Evolutionary conservation across 768 basidiomycete genomes (phyloP).

Genomic region (Cubamyces lactineus): DNA sequence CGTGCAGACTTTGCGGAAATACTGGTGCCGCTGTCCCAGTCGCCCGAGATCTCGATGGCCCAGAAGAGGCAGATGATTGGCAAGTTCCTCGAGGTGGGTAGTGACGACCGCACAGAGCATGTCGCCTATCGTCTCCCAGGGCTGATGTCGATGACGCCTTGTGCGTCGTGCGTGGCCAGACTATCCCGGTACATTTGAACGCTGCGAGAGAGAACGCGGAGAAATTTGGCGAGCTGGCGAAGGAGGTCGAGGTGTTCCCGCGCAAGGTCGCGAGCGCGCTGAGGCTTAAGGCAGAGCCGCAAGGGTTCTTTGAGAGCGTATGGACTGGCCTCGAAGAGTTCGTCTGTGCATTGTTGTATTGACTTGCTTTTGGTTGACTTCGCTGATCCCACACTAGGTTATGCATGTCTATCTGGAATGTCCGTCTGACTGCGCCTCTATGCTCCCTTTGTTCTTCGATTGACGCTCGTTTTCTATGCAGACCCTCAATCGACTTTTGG

Average conservation of each 20-base stretch:
- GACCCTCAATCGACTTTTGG: slow-evolving; percentile 27
- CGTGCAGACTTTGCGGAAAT: slow-evolving; percentile 31
- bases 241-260: slow-evolving; percentile 34
- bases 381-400: slow-evolving; percentile 14
- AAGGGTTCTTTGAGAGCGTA: slow-evolving; percentile 25
- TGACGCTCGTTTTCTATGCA: not conserved
- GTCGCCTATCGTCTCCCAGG: too few relatives aligned
- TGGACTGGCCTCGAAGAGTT: slow-evolving; percentile 34
- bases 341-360: too few relatives aligned
- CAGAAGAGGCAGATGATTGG: slow-evolving; percentile 35
- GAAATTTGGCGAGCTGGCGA: slow-evolving; percentile 30
- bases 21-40: slow-evolving; percentile 31
- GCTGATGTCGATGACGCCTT: not conserved
- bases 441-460: too few relatives aligned
- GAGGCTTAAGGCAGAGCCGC: slow-evolving; percentile 31
- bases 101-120: too few relatives aligned
- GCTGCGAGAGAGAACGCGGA: slow-evolving; percentile 25
- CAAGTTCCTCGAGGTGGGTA: slow-evolving; percentile 36
- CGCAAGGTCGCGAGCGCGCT: slow-evolving; percentile 33
- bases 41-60: slow-evolving; percentile 15
- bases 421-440: slow-evolving; percentile 2
- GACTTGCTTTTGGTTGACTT: not conserved
- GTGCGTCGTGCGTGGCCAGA: slow-evolving; percentile 12
- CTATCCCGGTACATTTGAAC: slow-evolving; percentile 32
- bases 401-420: slow-evolving; percentile 34